Conservation (phyloP, 106 monocot genomes). For the Apostasia shenzhenica region DNA sequence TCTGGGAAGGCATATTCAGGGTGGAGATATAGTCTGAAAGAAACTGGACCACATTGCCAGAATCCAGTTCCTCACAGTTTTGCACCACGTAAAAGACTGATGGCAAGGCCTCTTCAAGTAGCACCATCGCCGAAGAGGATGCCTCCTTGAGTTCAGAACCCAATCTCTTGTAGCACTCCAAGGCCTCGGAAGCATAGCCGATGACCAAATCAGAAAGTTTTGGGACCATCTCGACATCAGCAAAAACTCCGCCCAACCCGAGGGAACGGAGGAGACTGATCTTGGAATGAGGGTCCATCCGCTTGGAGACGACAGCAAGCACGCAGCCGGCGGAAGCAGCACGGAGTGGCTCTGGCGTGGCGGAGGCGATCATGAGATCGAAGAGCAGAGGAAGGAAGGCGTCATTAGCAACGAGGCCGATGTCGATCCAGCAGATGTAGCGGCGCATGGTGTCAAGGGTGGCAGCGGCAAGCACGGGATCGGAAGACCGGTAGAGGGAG, state of each 20-base stretch:
- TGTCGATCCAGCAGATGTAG: conserved; percentile 84
- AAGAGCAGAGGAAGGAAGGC: conserved; percentile 66
- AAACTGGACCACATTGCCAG: conserved; percentile 51
- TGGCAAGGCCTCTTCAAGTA: conserved; percentile 69
- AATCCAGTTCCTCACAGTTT: conserved; percentile 56
- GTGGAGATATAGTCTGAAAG: conserved; percentile 60
- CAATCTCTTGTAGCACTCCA: conserved; percentile 64
- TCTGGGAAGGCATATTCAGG: conserved; percentile 57
- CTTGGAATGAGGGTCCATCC: conserved; percentile 74
- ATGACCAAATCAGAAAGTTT: conserved; percentile 59
- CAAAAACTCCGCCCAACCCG: conserved; percentile 29
- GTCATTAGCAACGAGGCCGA: conserved; percentile 68
- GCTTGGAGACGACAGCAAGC: conserved; percentile 54
- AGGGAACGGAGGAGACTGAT: conserved; percentile 45
- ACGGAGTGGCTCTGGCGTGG: conserved; percentile 29
- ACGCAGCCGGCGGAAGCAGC: conserved; percentile 53
- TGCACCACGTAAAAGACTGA: conserved; percentile 68
- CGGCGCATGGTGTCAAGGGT: conserved; percentile 59
- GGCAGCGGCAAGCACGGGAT: conserved; percentile 40
- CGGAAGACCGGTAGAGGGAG: conserved; percentile 29
- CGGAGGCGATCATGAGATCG: conserved; percentile 30
- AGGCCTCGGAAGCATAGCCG: conserved; percentile 72
- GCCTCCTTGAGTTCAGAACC: conserved; percentile 10
- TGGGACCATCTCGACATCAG: conserved; percentile 18
- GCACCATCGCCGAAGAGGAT: conserved; percentile 24